These are phyloP conservation scores for Naegleria fowleri DNA, from an alignment of 208 protist genomes.

Conservation along the genomic window DNA sequence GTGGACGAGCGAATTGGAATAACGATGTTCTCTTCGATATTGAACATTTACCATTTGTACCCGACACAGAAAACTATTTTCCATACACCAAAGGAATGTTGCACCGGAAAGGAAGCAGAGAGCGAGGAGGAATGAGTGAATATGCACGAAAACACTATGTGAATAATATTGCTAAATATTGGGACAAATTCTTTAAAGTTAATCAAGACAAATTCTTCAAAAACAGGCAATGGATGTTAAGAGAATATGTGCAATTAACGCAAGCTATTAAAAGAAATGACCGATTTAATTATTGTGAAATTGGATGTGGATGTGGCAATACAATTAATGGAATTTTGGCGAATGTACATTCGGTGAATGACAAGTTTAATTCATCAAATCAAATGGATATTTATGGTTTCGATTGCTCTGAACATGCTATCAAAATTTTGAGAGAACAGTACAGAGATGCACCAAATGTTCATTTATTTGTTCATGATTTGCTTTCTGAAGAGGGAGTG, in stretches of 20 bases:
- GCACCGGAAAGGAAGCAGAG: background rate
- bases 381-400: background rate
- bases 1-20: background rate
- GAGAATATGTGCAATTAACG: background rate
- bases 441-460: background rate
- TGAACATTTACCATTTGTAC: background rate
- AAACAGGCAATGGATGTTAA: background rate
- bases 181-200: background rate
- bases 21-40: background rate
- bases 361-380: background rate
- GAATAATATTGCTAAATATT: background rate
- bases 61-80: background rate
- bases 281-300: background rate
- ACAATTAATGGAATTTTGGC: background rate
- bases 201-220: slow-evolving; percentile 20
- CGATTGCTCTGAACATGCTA: background rate
- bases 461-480: slow-evolving; percentile 4
- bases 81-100: background rate
- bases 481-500: background rate
- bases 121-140: background rate
- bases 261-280: background rate
- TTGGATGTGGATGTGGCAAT: slow-evolving; percentile 1
- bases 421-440: background rate
- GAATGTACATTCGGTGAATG: background rate
- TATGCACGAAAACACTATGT: background rate